Evolutionary conservation across 1,284 basidiomycete genomes (phyloP), one percentile per base, ranked within the genome.

Genomic region (Wolfiporia cocos): DNA sequence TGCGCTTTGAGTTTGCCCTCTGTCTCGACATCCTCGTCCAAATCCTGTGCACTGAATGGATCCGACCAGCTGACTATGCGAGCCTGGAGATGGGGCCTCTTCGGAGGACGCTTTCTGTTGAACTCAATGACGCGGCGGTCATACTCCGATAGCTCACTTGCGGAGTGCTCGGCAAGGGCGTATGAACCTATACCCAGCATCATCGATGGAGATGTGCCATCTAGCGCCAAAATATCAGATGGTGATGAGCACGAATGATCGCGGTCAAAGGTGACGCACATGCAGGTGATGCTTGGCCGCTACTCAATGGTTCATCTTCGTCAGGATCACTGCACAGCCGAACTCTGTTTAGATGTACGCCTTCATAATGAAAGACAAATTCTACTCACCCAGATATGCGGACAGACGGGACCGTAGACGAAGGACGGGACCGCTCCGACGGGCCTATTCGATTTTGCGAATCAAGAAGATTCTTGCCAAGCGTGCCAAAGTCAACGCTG

Each of bases 201-300:
- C 47, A 73, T 69, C n/a, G 68, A 70, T 61, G 73, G 31, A 60
- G 68, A 35, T 49, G 57, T 30, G 12, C 34, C 42, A 22, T 24
- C 42, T 43, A 29, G 20, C 5, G 7, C 21, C 10, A 37, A 36
- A 34, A 49, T 39, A 14, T 30, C n/a, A 42, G 29, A 18, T 39
- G 41, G 21, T 10, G 28, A 23, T 34, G 19, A 11, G n/a, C 10
- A 21, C 5, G 18, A 7, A 20, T 20, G 17, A n/a, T n/a, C n/a
- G n/a, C n/a, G n/a, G n/a, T n/a, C n/a, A n/a, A n/a, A n/a, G n/a
- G n/a, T n/a, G n/a, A 70, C 74, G 49, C 55, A 81, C 82, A 78
- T 48, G 73, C 64, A 5, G 84, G 84, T 18, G 83, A 87, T 6
- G 69, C 75, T 55, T 85, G 83, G 1, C 84, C 82, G 53, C 85